Conservation (phyloP, 345 rosid genomes). For the Lepidium sativum region DNA sequence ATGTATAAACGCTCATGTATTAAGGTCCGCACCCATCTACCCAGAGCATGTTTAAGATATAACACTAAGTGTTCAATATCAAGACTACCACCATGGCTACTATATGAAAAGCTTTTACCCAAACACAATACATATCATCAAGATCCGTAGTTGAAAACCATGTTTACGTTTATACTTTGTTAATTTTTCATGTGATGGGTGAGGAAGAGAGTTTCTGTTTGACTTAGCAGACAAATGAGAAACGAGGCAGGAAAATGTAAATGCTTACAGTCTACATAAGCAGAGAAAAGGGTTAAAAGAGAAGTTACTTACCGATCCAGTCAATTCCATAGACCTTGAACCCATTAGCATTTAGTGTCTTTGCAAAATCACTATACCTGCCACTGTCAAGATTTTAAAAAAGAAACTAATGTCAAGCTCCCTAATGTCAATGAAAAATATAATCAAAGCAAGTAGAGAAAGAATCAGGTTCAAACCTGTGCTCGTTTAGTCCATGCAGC, state of each 20-base stretch:
- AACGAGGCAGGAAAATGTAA: neutral
- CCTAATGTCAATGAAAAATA: neutral
- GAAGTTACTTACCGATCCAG: constrained; percentile 68
- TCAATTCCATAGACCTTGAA: constrained; percentile 92
- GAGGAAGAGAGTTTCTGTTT: neutral
- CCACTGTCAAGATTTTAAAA: constrained; percentile 38
- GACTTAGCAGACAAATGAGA: neutral
- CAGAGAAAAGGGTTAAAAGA: neutral
- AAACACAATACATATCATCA: neutral
- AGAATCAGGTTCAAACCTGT: constrained; percentile 45
- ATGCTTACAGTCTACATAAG: neutral
- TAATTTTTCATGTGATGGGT: neutral
- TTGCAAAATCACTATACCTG: constrained; percentile 77
- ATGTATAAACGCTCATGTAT: neutral
- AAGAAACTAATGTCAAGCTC: neutral
- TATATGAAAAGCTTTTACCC: neutral
- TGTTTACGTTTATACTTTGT: neutral
- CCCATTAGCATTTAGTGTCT: constrained; percentile 67
- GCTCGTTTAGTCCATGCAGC: constrained; percentile 89
- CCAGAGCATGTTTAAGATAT: neutral
- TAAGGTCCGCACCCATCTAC: neutral
- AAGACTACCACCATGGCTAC: neutral
- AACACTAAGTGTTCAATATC: neutral
- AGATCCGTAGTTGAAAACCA: neutral
- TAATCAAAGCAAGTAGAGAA: neutral